Base-by-base conservation (phyloP, 2,329 filamentous ascomycete species). In the Aureobasidium uvarum region DNA sequence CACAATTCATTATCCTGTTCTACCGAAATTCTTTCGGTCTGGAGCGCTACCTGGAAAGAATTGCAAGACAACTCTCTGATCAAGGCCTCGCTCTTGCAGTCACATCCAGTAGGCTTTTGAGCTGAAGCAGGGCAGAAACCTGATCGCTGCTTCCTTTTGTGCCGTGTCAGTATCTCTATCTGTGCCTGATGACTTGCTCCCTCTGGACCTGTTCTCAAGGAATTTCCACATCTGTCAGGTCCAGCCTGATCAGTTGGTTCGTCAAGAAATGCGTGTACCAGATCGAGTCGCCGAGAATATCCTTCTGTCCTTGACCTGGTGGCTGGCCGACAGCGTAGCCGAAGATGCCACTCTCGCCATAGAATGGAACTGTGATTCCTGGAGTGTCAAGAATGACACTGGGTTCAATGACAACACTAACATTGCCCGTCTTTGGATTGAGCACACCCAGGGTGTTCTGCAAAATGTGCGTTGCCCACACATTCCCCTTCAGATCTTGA, bases 221-320 rank as follows among this genome's bases (percentile, higher is more conserved):
- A 18, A 25, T 52, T 8, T 66, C 60, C 1, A 62, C 8, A 4
- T 48, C 50, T 4, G 36, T 36, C 54, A 25, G 28, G 13, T 13
- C 28, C 36, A 33, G 66, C 65, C 50, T 69, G 62, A 48, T 60
- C 45, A 36, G 20, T 23, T 33, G 39, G 13, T 46, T 59, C 16
- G 39, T 59, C 55, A 59, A 16, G 39, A 59, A 59, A 46, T 59
- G 55, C 25, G 55, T 59, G 11, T 59, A 59, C 39, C 41, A 59
- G 23, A 46, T 59, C 4, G 55, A 33, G 25, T 59, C 41, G 5
- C 55, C 55, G 41, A 46, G 38, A 14, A 46, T 36, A 13, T 59
- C 41, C n/a, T 43, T 43, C 38, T 59, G 38, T 13, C 55, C 55
- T 25, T 59, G 55, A 31, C 55, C 55, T 39, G 55, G 55, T n/a